phyloP scores from a whole-genome alignment of 2,329 filamentous ascomycete species.

The Annulohypoxylon truncatum region DNA sequence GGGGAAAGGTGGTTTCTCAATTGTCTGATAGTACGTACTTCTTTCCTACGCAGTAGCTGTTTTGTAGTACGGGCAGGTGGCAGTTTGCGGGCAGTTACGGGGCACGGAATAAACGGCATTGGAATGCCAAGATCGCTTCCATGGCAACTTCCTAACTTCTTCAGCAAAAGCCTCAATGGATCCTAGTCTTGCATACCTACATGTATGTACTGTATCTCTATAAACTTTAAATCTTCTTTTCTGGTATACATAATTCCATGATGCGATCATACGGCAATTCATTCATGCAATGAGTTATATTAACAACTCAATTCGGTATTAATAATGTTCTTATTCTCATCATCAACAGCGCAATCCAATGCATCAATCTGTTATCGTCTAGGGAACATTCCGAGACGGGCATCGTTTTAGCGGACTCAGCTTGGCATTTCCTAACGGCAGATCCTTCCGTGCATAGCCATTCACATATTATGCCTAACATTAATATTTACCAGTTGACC shows the following conservation, averaged over 20 bases:
- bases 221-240: not conserved
- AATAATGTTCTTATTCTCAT: not conserved
- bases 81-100: not conserved
- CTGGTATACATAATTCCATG: not conserved
- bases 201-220: not conserved
- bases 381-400: slow-evolving; percentile 42
- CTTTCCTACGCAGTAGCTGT: not conserved
- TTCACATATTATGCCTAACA: slow-evolving; percentile 1
- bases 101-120: slow-evolving; percentile 33
- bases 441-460: slow-evolving; percentile 30
- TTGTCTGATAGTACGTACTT: slow-evolving; percentile 7
- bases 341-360: not conserved
- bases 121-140: slow-evolving; percentile 36
- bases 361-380: not conserved
- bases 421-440: slow-evolving; percentile 21
- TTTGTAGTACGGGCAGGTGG: not conserved
- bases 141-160: slow-evolving; percentile 6
- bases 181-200: not conserved
- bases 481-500: not conserved
- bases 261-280: not conserved
- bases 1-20: slow-evolving; percentile 31
- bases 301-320: not conserved
- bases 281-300: not conserved
- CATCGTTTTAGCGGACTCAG: slow-evolving; percentile 38
- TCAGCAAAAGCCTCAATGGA: slow-evolving; percentile 22